Percentiles rank a stretch among this genome's conserved stretches.
These are phyloP conservation scores for Plasmodium chabaudi DNA, from an alignment of 169 alveolate species.

Conservation along the genomic window DNA sequence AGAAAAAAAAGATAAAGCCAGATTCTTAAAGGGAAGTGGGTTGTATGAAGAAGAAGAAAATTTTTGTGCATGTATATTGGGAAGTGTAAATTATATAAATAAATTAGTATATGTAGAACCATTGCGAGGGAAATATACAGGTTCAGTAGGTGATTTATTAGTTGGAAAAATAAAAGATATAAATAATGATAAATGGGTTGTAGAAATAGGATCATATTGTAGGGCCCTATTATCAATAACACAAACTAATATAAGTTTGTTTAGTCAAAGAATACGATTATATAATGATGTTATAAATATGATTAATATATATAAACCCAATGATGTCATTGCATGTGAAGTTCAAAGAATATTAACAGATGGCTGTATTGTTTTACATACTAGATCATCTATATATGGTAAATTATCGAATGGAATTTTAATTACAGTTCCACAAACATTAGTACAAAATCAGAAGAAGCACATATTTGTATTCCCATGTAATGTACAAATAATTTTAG, in stretches of 20 bases:
- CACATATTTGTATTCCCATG: slow-evolving; percentile 89
- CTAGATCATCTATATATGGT: slow-evolving; percentile 93
- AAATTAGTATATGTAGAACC: slow-evolving; percentile 90
- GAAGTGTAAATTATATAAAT: slow-evolving; percentile 81
- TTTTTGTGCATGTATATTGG: slow-evolving; percentile 62
- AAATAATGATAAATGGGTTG: slow-evolving; percentile 89
- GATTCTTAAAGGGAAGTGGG: slow-evolving; percentile 74
- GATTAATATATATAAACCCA: slow-evolving; percentile 91
- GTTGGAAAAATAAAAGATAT: slow-evolving; percentile 89
- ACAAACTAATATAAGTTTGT: slow-evolving; percentile 92
- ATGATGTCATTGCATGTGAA: slow-evolving; percentile 93
- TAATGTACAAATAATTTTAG: slow-evolving; percentile 90
- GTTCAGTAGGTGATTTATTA: slow-evolving; percentile 89
- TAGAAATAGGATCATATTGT: slow-evolving; percentile 92
- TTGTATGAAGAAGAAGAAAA: slow-evolving; percentile 69
- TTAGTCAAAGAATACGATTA: slow-evolving; percentile 90
- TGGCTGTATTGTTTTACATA: slow-evolving; percentile 90
- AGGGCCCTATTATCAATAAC: slow-evolving; percentile 91
- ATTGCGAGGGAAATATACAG: slow-evolving; percentile 86
- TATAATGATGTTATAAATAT: slow-evolving; percentile 93
- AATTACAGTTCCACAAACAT: slow-evolving; percentile 89
- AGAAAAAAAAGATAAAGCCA: slow-evolving; percentile 43
- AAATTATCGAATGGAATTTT: slow-evolving; percentile 91
- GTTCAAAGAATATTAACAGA: slow-evolving; percentile 91
- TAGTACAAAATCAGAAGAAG: slow-evolving; percentile 90